Evolutionary conservation across 1,284 basidiomycete species (phyloP).

Genomic region (Cerioporus squamosus): DNA sequence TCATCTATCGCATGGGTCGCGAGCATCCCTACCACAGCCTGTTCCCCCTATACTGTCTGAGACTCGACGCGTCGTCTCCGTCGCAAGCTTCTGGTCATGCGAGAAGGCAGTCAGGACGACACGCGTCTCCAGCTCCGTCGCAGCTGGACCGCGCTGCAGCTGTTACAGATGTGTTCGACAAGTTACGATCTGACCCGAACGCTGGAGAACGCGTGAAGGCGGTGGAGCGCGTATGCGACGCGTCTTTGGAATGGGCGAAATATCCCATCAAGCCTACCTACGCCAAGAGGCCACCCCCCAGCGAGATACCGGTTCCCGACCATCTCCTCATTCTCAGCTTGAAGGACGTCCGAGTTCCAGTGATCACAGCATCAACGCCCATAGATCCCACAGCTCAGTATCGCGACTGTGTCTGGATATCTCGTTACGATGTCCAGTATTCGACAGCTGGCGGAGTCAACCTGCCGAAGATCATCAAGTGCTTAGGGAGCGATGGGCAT

Average conservation of each 20-base stretch:
- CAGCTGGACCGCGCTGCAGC: slow-evolving; percentile 67
- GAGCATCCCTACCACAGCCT: slow-evolving; percentile 96
- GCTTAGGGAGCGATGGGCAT: slow-evolving; percentile 71
- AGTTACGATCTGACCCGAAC: slow-evolving; percentile 49
- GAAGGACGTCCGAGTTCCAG: slow-evolving; percentile 70
- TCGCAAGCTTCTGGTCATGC: slow-evolving; percentile 18
- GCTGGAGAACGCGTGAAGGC: slow-evolving; percentile 51
- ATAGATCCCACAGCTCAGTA: slow-evolving; percentile 79
- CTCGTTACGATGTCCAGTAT: slow-evolving; percentile 64
- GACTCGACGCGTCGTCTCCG: slow-evolving; percentile 18
- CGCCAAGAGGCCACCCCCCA: slow-evolving; percentile 27
- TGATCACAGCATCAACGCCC: slow-evolving; percentile 75
- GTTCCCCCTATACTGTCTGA: slow-evolving; percentile 86
- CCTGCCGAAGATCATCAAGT: slow-evolving; percentile 82
- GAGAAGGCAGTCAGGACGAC: slow-evolving; percentile 48
- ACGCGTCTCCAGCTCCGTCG: slow-evolving; percentile 39
- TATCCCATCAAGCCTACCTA: slow-evolving; percentile 49
- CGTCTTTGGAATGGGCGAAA: slow-evolving; percentile 85
- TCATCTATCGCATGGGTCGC: slow-evolving; percentile 79
- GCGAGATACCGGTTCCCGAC: slow-evolving; percentile 44
- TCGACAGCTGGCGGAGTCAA: slow-evolving; percentile 80
- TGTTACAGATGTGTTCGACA: slow-evolving; percentile 71
- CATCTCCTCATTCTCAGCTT: slow-evolving; percentile 52
- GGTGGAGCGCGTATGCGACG: slow-evolving; percentile 72
- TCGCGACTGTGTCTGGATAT: slow-evolving; percentile 67